Conservation (phyloP, 2,329 filamentous ascomycete species). For the Aspergillus novoparasiticus region DNA sequence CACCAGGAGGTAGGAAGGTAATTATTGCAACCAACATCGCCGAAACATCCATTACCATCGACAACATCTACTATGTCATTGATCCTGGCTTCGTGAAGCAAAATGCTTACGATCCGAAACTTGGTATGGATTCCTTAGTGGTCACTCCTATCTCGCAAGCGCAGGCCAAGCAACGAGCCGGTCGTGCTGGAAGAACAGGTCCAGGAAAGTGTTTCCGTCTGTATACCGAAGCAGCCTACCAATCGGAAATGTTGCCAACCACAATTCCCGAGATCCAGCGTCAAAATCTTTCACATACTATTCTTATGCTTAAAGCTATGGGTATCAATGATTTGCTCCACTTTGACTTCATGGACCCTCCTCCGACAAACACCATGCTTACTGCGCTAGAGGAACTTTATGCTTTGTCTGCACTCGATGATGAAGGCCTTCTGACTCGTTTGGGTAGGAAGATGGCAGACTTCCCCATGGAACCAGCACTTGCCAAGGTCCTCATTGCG, state of each 20-base stretch:
- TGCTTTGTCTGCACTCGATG: constrained; percentile 85
- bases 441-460: constrained; percentile 97
- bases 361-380: constrained; percentile 96
- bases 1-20: constrained; percentile 82
- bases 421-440: constrained; percentile 90
- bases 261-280: constrained; percentile 96
- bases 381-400: constrained; percentile 95
- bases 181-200: constrained; percentile 88
- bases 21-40: constrained; percentile 99
- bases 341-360: constrained; percentile 99
- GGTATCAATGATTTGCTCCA: constrained; percentile 96
- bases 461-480: constrained; percentile 93
- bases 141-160: constrained; percentile 97
- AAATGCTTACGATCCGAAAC: constrained; percentile 93
- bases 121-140: constrained; percentile 95
- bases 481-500: constrained; percentile 87
- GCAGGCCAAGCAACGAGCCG: constrained; percentile 91
- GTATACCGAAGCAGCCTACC: constrained; percentile 93
- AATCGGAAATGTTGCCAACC: constrained; percentile 95
- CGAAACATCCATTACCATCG: constrained; percentile 96
- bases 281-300: constrained; percentile 88
- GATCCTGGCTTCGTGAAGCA: constrained; percentile 98
- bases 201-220: constrained; percentile 95
- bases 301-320: constrained; percentile 98
- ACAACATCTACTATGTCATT: constrained; percentile 95